A percentile compares a stretch with the other conserved stretches of the same genome.
These are phyloP conservation scores for Barnettozyma wickerhamii DNA, from an alignment of 805 yeast genomes.

Conservation along the genomic window DNA sequence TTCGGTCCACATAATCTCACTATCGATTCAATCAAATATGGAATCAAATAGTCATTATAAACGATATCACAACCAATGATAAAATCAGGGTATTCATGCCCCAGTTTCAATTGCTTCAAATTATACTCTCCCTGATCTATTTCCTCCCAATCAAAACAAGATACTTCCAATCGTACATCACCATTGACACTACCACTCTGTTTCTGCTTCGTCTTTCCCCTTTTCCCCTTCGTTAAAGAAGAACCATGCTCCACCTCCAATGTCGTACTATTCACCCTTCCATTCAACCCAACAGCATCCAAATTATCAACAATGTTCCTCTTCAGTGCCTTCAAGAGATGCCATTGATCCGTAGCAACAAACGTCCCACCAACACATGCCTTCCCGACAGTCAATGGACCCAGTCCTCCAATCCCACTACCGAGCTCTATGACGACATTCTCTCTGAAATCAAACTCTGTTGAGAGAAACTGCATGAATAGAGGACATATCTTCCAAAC, in stretches of 20 bases:
- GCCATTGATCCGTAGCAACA: conserved; percentile 57
- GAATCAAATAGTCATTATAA: conserved; percentile 57
- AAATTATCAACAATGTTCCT: conserved; percentile 41
- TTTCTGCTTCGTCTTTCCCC: neutral
- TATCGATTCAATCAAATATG: conserved; percentile 43
- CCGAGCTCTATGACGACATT: conserved; percentile 52
- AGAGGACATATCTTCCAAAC: conserved; percentile 52
- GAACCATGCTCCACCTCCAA: neutral
- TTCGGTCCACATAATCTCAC: conserved; percentile 29
- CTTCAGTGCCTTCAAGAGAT: conserved; percentile 44
- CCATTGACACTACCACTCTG: neutral
- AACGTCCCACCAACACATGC: conserved; percentile 25
- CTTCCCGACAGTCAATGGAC: conserved; percentile 38
- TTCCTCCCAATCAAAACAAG: conserved; percentile 62
- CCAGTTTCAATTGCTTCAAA: conserved; percentile 14
- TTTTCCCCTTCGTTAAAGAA: too few species aligned
- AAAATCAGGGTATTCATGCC: conserved; percentile 33
- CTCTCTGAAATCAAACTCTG: conserved; percentile 13
- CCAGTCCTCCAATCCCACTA: conserved; percentile 53
- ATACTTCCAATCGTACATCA: conserved; percentile 33
- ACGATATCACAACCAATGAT: conserved; percentile 63
- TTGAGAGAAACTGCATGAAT: conserved; percentile 51
- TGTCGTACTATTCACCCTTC: neutral
- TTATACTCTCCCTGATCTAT: conserved; percentile 31
- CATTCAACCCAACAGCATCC: conserved; percentile 16